These are phyloP conservation scores for Psilocybe sp. DNA, from an alignment of 768 basidiomycete genomes.

Conservation along the genomic window DNA sequence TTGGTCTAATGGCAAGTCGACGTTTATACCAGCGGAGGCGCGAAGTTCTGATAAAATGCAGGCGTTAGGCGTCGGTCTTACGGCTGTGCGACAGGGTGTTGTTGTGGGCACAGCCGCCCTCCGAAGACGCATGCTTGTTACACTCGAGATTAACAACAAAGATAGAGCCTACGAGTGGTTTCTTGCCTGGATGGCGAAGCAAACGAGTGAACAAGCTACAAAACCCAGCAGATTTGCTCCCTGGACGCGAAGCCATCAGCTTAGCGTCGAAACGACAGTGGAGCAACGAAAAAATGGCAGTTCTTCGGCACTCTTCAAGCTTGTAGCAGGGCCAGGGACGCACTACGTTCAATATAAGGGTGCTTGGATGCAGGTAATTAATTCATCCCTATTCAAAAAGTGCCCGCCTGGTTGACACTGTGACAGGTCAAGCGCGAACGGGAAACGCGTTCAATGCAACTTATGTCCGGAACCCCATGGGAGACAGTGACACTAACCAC, in stretches of 20 bases:
- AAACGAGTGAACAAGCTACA: constrained; percentile 31
- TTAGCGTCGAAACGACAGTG: constrained; percentile 91
- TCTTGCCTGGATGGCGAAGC: constrained; percentile 90
- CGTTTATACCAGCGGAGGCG: neutral
- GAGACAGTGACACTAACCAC: constrained; percentile 95
- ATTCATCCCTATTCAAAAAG: neutral
- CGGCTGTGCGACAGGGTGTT: constrained; percentile 67
- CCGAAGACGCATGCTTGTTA: constrained; percentile 87
- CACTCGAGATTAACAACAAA: constrained; percentile 94
- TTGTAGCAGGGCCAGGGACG: constrained; percentile 94
- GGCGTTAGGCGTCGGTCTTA: constrained; percentile 89
- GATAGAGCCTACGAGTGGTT: constrained; percentile 97
- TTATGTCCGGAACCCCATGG: constrained; percentile 93
- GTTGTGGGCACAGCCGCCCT: constrained; percentile 71
- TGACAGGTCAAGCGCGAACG: constrained; percentile 89
- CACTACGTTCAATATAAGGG: constrained; percentile 90
- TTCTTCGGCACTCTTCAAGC: constrained; percentile 82
- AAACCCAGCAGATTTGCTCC: constrained; percentile 23
- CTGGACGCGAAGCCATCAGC: constrained; percentile 82
- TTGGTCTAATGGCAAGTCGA: constrained; percentile 84
- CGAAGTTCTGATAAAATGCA: constrained; percentile 28
- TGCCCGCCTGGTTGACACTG: neutral
- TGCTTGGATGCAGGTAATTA: constrained; percentile 91
- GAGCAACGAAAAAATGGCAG: constrained; percentile 91
- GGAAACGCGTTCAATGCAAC: constrained; percentile 87